These are phyloP conservation scores for Scleroderma citrinum DNA, from an alignment of 768 basidiomycete genomes.

Conservation along the genomic window DNA sequence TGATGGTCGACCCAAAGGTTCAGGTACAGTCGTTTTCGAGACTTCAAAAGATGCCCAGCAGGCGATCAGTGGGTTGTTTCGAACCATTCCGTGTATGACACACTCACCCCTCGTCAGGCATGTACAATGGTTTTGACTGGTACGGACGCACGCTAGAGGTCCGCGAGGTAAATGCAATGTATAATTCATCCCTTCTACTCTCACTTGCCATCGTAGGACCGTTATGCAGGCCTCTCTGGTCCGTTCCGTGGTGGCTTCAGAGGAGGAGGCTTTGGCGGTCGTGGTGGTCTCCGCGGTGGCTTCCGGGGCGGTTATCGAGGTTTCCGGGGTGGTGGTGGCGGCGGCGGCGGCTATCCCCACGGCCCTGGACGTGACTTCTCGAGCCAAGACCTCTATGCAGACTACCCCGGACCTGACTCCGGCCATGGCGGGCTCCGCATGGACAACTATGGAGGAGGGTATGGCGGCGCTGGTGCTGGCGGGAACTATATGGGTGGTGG, in stretches of 20 bases:
- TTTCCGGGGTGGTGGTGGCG: constrained; percentile 53
- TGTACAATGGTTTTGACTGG: constrained; percentile 98
- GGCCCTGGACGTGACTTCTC: constrained; percentile 67
- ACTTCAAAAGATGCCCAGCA: constrained; percentile 85
- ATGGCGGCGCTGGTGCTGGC: constrained; percentile 27
- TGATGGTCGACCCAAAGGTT: constrained; percentile 92
- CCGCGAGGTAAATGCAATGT: constrained; percentile 60
- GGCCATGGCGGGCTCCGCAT: constrained; percentile 31
- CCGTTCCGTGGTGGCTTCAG: constrained; percentile 37
- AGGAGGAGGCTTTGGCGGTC: constrained; percentile 45
- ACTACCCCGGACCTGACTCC: constrained; percentile 82
- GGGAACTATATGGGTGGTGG: constrained; percentile 11
- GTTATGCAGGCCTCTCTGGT: constrained; percentile 81
- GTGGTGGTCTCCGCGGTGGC: constrained; percentile 55
- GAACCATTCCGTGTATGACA: background rate
- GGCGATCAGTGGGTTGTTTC: constrained; percentile 72
- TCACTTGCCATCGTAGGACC: constrained; percentile 50
- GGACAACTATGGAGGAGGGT: constrained; percentile 35
- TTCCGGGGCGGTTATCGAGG: constrained; percentile 45
- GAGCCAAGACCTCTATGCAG: constrained; percentile 85
- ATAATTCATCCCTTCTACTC: background rate
- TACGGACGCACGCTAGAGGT: constrained; percentile 94
- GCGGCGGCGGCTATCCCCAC: constrained; percentile 50
- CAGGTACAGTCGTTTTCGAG: constrained; percentile 96
- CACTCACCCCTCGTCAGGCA: constrained; percentile 42